Evolutionary conservation across 176 grass and related monocot genomes (phyloP).

Genomic region (Juncus inflexus): DNA sequence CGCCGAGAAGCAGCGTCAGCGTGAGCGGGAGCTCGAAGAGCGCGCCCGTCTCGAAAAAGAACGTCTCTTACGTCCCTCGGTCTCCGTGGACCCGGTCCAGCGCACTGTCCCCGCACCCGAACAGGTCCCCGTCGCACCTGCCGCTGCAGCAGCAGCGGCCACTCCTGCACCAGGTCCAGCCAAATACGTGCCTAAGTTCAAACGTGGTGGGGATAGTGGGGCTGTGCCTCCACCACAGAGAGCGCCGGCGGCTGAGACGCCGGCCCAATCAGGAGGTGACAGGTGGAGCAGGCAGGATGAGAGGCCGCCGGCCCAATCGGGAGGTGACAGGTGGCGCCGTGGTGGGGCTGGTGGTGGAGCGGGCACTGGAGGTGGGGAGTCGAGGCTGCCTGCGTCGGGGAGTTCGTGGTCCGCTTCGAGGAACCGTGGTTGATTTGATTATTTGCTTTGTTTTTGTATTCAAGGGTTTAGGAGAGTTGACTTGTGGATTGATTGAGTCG

Average conservation of each 20-base stretch:
- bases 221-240: background rate
- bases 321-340: constrained; percentile 29
- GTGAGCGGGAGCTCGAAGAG: constrained; percentile 76
- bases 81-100: constrained; percentile 18
- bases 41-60: constrained; percentile 50
- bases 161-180: constrained; percentile 31
- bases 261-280: constrained; percentile 36
- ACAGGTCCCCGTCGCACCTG: constrained; percentile 13
- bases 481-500: no score
- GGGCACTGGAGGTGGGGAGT: background rate
- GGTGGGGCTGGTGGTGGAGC: background rate
- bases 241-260: constrained; percentile 21
- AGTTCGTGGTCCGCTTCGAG: constrained; percentile 29
- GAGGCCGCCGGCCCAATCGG: constrained; percentile 30
- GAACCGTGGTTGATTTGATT: constrained; percentile 28
- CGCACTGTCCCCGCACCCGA: constrained; percentile 17
- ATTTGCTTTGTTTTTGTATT: no score
- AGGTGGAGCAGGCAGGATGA: constrained; percentile 57
- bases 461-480: no score
- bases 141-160: constrained; percentile 16
- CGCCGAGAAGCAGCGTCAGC: constrained; percentile 59
- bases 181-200: constrained; percentile 56
- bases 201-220: background rate
- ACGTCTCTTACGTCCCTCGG: constrained; percentile 31
- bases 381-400: constrained; percentile 17